phyloP scores from a whole-genome alignment of 768 basidiomycete species.

The Boletus rubescentipes region DNA sequence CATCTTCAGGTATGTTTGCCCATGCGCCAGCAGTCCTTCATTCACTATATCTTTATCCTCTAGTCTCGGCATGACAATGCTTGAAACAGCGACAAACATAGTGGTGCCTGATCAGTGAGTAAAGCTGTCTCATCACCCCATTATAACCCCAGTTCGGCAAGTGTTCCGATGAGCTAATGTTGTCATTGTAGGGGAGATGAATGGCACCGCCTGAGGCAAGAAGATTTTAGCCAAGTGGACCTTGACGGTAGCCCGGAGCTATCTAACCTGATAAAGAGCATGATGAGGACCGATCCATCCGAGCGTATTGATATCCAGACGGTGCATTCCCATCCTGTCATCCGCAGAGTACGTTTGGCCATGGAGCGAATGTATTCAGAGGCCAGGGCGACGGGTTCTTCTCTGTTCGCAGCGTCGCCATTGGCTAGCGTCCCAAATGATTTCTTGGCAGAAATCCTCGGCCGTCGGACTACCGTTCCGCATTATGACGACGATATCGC shows the following conservation, averaged over 20 bases:
- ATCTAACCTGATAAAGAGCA: slow-evolving; percentile 62
- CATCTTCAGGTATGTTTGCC: slow-evolving; percentile 81
- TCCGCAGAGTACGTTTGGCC: slow-evolving; percentile 56
- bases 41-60: slow-evolving; percentile 18
- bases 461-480: slow-evolving; percentile 15
- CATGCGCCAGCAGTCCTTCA: background rate
- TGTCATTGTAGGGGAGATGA: slow-evolving; percentile 70
- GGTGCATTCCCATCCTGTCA: slow-evolving; percentile 61
- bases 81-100: slow-evolving; percentile 95
- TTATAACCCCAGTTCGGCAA: background rate
- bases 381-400: slow-evolving; percentile 34
- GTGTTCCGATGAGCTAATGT: slow-evolving; percentile 14
- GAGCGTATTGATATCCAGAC: slow-evolving; percentile 55
- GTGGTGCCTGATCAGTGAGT: slow-evolving; percentile 95
- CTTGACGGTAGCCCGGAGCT: slow-evolving; percentile 64
- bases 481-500: slow-evolving; percentile 26
- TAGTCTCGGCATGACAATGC: slow-evolving; percentile 93
- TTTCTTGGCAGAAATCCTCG: slow-evolving; percentile 67
- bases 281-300: slow-evolving; percentile 75
- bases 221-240: slow-evolving; percentile 88
- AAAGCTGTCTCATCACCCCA: slow-evolving; percentile 3
- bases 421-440: slow-evolving; percentile 57
- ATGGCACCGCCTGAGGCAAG: slow-evolving; percentile 90
- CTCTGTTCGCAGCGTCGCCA: slow-evolving; percentile 59
- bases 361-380: slow-evolving; percentile 57